A percentile compares a stretch with the other conserved stretches of the same genome.
Evolutionary conservation across 371 early-diverging fungal species (phyloP).

Genomic region (Mortierella sp.): DNA sequence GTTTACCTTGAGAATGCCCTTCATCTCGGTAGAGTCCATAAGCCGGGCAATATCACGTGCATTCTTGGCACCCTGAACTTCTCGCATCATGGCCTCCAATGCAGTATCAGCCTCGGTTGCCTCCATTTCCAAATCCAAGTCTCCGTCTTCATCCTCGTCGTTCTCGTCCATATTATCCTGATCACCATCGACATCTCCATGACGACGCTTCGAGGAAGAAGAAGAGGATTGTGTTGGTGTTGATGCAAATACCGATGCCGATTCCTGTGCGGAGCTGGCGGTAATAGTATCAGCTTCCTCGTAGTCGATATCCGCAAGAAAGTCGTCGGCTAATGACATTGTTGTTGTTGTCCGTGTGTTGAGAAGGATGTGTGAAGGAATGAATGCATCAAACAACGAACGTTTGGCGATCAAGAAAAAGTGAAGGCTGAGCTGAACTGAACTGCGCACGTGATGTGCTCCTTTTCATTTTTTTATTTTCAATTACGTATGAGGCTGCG

Average conservation of each 20-base stretch:
- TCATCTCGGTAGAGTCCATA: conserved; percentile 54
- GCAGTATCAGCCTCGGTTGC: conserved; percentile 55
- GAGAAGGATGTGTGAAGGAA: neutral
- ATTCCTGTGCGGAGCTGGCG: conserved; percentile 28
- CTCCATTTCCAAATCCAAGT: conserved; percentile 55
- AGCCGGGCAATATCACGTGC: conserved; percentile 53
- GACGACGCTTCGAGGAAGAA: conserved; percentile 30
- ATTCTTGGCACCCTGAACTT: conserved; percentile 27
- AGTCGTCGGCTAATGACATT: conserved; percentile 82
- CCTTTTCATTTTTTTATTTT: neutral
- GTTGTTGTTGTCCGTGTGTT: neutral
- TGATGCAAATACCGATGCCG: neutral
- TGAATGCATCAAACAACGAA: neutral
- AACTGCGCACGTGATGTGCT: neutral
- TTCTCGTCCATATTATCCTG: conserved; percentile 58
- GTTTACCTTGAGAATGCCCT: conserved; percentile 39
- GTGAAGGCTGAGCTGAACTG: neutral
- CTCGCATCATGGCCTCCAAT: conserved; percentile 41
- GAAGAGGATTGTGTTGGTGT: conserved; percentile 6
- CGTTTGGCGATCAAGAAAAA: neutral
- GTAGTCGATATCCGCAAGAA: conserved; percentile 79
- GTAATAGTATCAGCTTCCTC: conserved; percentile 63
- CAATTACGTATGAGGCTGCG: neutral
- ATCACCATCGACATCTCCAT: conserved; percentile 16
- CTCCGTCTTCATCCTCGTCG: conserved; percentile 60